These are phyloP conservation scores for Lentinula lateritia DNA, from an alignment of 768 basidiomycete genomes.

Conservation along the genomic window DNA sequence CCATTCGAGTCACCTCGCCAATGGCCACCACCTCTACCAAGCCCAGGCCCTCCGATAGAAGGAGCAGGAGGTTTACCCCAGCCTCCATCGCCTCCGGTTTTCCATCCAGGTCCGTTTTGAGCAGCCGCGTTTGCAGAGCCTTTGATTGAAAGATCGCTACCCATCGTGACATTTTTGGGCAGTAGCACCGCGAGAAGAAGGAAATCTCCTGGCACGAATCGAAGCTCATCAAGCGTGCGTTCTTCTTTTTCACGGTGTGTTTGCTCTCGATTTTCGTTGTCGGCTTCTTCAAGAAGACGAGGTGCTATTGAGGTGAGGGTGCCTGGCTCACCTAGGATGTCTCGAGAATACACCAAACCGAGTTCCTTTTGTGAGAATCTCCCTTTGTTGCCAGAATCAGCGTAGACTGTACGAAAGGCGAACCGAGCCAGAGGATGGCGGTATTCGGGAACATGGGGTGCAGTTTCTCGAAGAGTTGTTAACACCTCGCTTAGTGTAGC, in stretches of 20 bases:
- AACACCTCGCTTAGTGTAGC: slow-evolving; percentile 76
- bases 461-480: slow-evolving; percentile 67
- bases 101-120: slow-evolving; percentile 26
- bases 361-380: slow-evolving; percentile 74
- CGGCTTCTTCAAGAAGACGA: slow-evolving; percentile 51
- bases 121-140: slow-evolving; percentile 27
- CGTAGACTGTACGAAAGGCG: slow-evolving; percentile 75
- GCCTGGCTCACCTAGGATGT: slow-evolving; percentile 79
- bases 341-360: slow-evolving; percentile 77
- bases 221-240: slow-evolving; percentile 71
- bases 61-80: slow-evolving; percentile 35
- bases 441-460: slow-evolving; percentile 65
- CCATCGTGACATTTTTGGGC: slow-evolving; percentile 57
- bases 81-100: slow-evolving; percentile 33
- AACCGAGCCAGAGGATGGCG: slow-evolving; percentile 80
- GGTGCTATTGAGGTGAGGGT: slow-evolving; percentile 51
- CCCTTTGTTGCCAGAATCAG: slow-evolving; percentile 67
- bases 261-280: slow-evolving; percentile 24
- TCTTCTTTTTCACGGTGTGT: slow-evolving; percentile 54
- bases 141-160: slow-evolving; percentile 50
- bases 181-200: slow-evolving; percentile 70
- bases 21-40: slow-evolving; percentile 59
- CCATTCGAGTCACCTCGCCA: slow-evolving; percentile 69
- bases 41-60: slow-evolving; percentile 18
- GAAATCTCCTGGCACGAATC: slow-evolving; percentile 79